Base-by-base conservation (phyloP, 139 green algal species). In the Diplosphaera chodatii region DNA sequence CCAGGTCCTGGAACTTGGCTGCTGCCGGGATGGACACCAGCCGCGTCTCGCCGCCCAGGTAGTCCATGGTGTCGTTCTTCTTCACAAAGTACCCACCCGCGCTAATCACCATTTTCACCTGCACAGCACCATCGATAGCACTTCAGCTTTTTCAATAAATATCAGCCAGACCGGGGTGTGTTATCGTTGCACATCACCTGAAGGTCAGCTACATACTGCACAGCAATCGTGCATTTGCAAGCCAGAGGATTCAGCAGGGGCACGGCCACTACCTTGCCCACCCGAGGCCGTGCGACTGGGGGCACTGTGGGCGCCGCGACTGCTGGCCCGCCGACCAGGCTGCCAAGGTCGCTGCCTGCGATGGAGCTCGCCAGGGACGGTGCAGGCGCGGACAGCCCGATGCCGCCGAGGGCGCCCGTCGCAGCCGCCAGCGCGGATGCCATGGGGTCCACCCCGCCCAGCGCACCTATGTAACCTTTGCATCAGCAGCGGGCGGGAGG, bases 11-110 rank as follows among this genome's bases (percentile, higher is more conserved):
- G 37, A 74, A 74, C 65, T 41, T 48, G 31, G 27, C 74, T 20
- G 56, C 59, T 41, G 75, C 69, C 13, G 76, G 48, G 10, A 93
- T 13, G 0, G 59, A 63, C 13, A 93, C 71, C 37, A 93, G 84
- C n/a, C 88, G 83, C 13, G 86, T 92, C 78, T 93, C 88, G 0
- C 88, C 88, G 1, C 80, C 82, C 48, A 82, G 69, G 62, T 87
- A 87, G 32, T 86, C 79, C 27, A 28, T 67, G n/a, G 64, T 69
- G 21, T 41, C 28, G 1, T 40, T 3, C 2, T 63, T 55, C 66
- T 73, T 64, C 1, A 55, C 40, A 30, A 87, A 86, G 63, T 32
- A 25, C 23, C 82, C 82, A 33, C 77, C 80, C 48, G 70, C 76
- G 48, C 67, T 80, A 71, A 68, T 79, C 28, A 87, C 40, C 20